Evolutionary conservation across 352 stramenopile species (phyloP).

Genomic region (Thalassiosira tumida): DNA sequence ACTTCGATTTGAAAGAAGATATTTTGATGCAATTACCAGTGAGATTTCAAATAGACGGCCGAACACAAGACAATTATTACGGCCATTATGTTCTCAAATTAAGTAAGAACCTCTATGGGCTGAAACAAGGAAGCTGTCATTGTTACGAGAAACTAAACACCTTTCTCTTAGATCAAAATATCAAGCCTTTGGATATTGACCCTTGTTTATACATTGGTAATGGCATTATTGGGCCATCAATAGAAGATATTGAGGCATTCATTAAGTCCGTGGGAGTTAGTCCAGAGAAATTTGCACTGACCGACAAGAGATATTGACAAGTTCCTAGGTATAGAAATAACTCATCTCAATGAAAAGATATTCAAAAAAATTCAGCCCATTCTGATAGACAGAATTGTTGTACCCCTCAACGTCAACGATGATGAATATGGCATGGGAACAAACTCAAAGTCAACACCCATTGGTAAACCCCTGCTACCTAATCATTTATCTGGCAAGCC

Average conservation of each 20-base stretch:
- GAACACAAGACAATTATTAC: background rate
- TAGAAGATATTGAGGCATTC: constrained; percentile 32
- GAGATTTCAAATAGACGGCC: constrained; percentile 7
- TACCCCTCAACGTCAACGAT: background rate
- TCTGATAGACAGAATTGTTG: constrained; percentile 71
- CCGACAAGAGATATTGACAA: constrained; percentile 67
- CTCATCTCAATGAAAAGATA: constrained; percentile 21
- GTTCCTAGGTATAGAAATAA: constrained; percentile 79
- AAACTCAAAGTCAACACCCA: constrained; percentile 54
- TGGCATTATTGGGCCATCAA: constrained; percentile 32
- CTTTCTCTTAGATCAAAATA: constrained; percentile 40
- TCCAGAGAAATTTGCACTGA: constrained; percentile 67
- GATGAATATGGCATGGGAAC: constrained; percentile 34
- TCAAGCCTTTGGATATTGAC: constrained; percentile 50
- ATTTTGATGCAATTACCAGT: constrained; percentile 56
- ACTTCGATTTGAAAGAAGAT: constrained; percentile 49
- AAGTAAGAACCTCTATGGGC: constrained; percentile 70
- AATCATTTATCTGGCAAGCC: constrained; percentile 4
- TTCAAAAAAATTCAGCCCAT: constrained; percentile 75
- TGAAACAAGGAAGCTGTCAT: constrained; percentile 76
- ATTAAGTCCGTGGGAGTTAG: constrained; percentile 46
- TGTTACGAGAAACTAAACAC: constrained; percentile 71
- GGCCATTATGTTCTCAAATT: constrained; percentile 57
- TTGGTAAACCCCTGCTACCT: constrained; percentile 20
- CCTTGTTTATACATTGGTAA: constrained; percentile 58